These are phyloP conservation scores for Cyclotella cryptica DNA, from an alignment of 108 stramenopile genomes.

Conservation along the genomic window DNA sequence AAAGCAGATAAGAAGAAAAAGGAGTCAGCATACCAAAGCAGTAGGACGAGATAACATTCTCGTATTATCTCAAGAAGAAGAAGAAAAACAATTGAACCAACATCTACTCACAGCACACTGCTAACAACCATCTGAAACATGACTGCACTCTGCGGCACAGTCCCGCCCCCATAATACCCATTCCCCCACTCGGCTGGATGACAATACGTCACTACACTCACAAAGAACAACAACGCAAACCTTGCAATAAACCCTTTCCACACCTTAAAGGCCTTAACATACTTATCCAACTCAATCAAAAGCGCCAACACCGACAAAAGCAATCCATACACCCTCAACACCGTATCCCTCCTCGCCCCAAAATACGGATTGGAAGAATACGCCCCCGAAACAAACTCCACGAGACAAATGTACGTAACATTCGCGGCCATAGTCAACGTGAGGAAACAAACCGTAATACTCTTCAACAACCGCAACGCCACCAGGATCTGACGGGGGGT, in stretches of 20 bases:
- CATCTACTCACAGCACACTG: conserved; percentile 73
- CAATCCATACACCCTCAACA: conserved; percentile 77
- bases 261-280: conserved; percentile 59
- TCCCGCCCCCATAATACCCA: conserved; percentile 13
- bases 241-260: conserved; percentile 78
- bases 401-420: conserved; percentile 72
- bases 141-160: conserved; percentile 71
- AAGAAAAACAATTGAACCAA: conserved; percentile 10
- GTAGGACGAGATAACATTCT: too few species aligned
- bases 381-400: conserved; percentile 57
- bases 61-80: too few species aligned
- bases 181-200: conserved; percentile 52
- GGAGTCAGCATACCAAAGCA: too few species aligned
- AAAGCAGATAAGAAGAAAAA: too few species aligned
- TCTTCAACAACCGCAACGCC: conserved; percentile 72
- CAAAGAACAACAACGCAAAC: conserved; percentile 67
- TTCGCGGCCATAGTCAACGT: conserved; percentile 64
- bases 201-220: conserved; percentile 65
- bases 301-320: conserved; percentile 56
- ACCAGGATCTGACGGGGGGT: conserved; percentile 73
- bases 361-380: conserved; percentile 51
- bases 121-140: conserved; percentile 79
- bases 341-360: conserved; percentile 66
- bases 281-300: conserved; percentile 72
- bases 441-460: conserved; percentile 70